These are phyloP conservation scores for Capsicum chinense DNA, from an alignment of 257 asterid species.

Conservation along the genomic window DNA sequence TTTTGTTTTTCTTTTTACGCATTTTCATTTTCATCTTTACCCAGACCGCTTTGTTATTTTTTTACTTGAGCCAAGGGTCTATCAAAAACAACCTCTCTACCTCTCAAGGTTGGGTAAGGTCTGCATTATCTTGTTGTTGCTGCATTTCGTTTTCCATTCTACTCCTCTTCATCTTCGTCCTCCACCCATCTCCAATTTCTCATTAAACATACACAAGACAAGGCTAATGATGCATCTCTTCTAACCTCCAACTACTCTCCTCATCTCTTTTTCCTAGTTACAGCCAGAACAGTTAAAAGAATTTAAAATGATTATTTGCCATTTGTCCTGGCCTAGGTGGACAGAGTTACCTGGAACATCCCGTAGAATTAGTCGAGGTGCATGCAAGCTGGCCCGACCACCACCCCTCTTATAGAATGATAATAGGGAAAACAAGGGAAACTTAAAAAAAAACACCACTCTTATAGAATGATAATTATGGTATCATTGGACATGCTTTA, in stretches of 20 bases:
- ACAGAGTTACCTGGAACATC: too few relatives aligned
- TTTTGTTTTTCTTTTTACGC: not conserved
- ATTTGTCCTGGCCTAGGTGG: too few relatives aligned
- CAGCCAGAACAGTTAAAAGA: not conserved
- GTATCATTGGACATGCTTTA: not conserved
- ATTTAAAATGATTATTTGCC: not conserved
- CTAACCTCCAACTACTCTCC: not conserved
- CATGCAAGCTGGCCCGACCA: too few relatives aligned
- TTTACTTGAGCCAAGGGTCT: too few relatives aligned
- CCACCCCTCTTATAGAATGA: too few relatives aligned
- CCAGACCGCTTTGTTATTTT: too few relatives aligned
- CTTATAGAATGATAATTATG: not conserved
- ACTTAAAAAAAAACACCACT: not conserved
- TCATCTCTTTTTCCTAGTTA: not conserved
- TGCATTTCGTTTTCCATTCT: not conserved
- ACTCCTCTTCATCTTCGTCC: not conserved
- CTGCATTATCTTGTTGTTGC: too few relatives aligned
- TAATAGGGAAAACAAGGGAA: conserved; percentile 5
- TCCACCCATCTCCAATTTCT: conserved; percentile 6
- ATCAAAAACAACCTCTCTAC: too few relatives aligned
- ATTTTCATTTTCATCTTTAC: not conserved
- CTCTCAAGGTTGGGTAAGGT: too few relatives aligned
- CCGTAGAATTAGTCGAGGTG: too few relatives aligned
- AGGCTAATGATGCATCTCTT: conserved; percentile 5
- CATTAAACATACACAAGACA: not conserved